Evolutionary conservation across 2,329 filamentous ascomycete genomes (phyloP), one percentile per base, ranked within the genome.

Genomic region (Microcyclospora pomicola): DNA sequence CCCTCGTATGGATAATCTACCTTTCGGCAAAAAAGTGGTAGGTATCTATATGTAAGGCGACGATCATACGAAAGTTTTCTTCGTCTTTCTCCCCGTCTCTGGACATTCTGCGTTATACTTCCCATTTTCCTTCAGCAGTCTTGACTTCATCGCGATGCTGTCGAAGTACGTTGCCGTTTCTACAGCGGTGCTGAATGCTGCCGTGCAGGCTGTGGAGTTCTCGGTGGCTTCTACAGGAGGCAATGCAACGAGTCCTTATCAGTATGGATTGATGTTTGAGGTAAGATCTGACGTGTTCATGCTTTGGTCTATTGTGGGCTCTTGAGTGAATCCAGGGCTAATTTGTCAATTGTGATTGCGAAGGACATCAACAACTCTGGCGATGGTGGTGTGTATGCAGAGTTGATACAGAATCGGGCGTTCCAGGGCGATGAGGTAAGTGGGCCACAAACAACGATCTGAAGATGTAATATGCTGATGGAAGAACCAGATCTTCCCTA

Each of bases 301-400:
- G 19, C 19, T 5, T 24, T 24, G 19, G 7, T n/a, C n/a, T n/a
- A n/a, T n/a, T 24, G 19, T 24, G 19, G 14, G 28, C 10, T 82
- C 51, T 56, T 82, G 39, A 70, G 82, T 40, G 68, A 67, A 35
- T 82, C 82, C 56, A 69, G 76, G 37, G 78, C 75, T n/a, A 12
- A 34, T 4, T 2, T 11, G 9, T 9, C 31, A 12, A 34, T n/a
- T 41, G 19, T 36, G 14, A 34, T n/a, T 41, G 19, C 33, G 14
- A 53, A 53, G 46, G 55, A 58, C 40, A 58, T 58, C 46, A 58
- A 57, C 41, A 73, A 80, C 54, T 77, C 73, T 2, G 78, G 79
- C 2, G 80, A 84, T 51, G 79, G 80, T 15, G 80, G 79, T 5
- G 72, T 83, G 44, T 83, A 84, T 52, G 79, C 75, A 35, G 78